Evolutionary conservation across 192 early-diverging fungal genomes (phyloP).

Genomic region (Spinellus fusiger): DNA sequence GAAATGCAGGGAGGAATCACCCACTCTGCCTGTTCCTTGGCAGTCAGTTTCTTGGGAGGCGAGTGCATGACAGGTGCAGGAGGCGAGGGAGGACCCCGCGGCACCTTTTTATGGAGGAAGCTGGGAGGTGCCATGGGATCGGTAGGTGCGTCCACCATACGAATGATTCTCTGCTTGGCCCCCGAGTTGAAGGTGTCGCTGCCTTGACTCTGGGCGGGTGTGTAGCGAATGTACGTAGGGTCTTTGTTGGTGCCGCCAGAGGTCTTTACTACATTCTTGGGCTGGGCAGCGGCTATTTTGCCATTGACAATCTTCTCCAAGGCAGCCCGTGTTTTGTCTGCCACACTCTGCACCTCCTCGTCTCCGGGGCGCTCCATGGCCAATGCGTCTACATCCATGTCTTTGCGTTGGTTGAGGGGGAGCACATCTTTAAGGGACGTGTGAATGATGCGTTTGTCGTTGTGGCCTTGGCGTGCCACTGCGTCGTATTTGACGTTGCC

Average conservation of each 20-base stretch:
- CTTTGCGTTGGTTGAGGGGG: constrained; percentile 60
- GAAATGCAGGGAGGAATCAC: constrained; percentile 97
- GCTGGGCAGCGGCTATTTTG: constrained; percentile 59
- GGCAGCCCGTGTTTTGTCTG: constrained; percentile 85
- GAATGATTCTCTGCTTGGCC: constrained; percentile 83
- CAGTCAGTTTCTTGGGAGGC: constrained; percentile 92
- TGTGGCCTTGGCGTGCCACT: constrained; percentile 74
- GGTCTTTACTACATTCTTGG: constrained; percentile 40
- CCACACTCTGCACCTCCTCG: constrained; percentile 70
- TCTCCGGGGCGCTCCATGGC: constrained; percentile 70
- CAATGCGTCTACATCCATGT: constrained; percentile 60
- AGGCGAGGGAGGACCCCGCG: constrained; percentile 78
- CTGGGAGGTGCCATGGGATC: constrained; percentile 96
- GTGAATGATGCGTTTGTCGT: constrained; percentile 69
- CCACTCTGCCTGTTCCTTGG: constrained; percentile 96
- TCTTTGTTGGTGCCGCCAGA: constrained; percentile 48
- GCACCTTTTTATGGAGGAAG: constrained; percentile 89
- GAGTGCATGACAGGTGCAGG: constrained; percentile 98
- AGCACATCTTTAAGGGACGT: constrained; percentile 78
- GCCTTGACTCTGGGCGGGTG: constrained; percentile 65
- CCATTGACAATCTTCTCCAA: constrained; percentile 85
- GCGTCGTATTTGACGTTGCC: constrained; percentile 90
- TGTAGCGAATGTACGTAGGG: constrained; percentile 87
- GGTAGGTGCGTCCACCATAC: constrained; percentile 89
- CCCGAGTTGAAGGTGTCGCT: constrained; percentile 64